Evolutionary conservation across 177 flowering plant genomes (phyloP), one percentile per base, ranked within the genome.

Genomic region (Telopea speciosissima): DNA sequence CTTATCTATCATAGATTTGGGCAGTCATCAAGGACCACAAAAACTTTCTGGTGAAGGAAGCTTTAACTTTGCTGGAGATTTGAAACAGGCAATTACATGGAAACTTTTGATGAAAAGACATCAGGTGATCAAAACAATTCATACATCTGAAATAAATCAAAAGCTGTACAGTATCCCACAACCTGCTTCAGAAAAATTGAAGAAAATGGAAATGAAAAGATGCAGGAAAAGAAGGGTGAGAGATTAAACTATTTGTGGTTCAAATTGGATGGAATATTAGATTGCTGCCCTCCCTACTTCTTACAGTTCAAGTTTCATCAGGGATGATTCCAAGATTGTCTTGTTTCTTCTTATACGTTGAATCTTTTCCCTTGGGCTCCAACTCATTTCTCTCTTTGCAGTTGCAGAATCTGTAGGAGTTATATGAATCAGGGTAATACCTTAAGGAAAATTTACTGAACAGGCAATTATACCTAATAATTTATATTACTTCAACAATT

Each of bases 291-390:
- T 12, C 4, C 17, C 17, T 49, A 49, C 54, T 49, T 49, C 9
- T 12, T 49, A 49, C 17, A 49, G 3, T 49, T 49, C 16, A 58
- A 92, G 86, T 81, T 83, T 87, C 82, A 87, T 73, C 71, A 83
- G 69, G 21, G 90, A 87, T 10, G 88, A 79, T 36, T 77, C 85
- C 76, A 87, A 67, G 63, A 87, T 70, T 52, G 72, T 24, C 75
- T 68, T 76, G 17, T 81, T 73, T 26, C 61, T 79, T 70, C 49
- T 70, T 26, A 78, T 42, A 33, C 78, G 83, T 5, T 73, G 68
- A 23, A 16, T 71, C 72, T 79, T 54, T 81, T 79, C 56, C 56
- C 70, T n/a, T 68, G 65, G 3, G 71, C 75, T 63, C 82, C 85
- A 10, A 21, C 62, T 1, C 63, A 76, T 42, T 81, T 80, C 5